phyloP scores from a whole-genome alignment of 306 rosid genomes.

The Oxytropis ochrocephala region DNA sequence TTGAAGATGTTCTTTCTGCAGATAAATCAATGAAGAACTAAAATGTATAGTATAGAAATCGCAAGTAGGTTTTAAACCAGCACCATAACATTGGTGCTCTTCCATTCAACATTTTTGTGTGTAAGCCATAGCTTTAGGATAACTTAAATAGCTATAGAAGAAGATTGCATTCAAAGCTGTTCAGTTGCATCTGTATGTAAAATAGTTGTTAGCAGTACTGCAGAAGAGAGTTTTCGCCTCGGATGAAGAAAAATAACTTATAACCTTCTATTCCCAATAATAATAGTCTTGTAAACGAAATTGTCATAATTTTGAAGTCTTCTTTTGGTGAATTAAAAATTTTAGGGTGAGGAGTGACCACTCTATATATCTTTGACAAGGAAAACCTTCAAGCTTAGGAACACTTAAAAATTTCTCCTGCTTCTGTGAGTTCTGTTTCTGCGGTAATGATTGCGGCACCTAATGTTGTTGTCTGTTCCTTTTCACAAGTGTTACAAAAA shows the following conservation, averaged over 20 bases:
- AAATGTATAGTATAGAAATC: constrained; percentile 22
- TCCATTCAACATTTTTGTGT: constrained; percentile 1
- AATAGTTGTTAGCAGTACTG: background rate
- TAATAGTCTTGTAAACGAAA: too few species aligned
- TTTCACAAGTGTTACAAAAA: too few species aligned
- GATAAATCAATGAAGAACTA: constrained; percentile 45
- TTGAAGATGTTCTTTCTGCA: constrained; percentile 54
- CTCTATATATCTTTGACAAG: too few species aligned
- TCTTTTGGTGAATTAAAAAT: too few species aligned
- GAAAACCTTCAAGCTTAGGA: too few species aligned
- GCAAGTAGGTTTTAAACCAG: background rate
- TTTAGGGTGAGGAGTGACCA: too few species aligned
- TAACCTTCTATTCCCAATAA: background rate
- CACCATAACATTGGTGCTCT: background rate
- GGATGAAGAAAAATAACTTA: background rate
- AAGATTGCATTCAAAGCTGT: constrained; percentile 10
- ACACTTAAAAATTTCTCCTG: too few species aligned
- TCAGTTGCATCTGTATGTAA: constrained; percentile 5
- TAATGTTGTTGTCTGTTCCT: too few species aligned
- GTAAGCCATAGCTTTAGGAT: constrained; percentile 9
- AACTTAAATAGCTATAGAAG: constrained; percentile 12
- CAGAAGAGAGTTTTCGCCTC: background rate
- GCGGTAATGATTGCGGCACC: too few species aligned
- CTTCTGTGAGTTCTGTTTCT: too few species aligned
- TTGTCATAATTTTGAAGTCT: too few species aligned